These are phyloP conservation scores for Nyssa sinensis DNA, from an alignment of 148 eudicot genomes.

Conservation along the genomic window DNA sequence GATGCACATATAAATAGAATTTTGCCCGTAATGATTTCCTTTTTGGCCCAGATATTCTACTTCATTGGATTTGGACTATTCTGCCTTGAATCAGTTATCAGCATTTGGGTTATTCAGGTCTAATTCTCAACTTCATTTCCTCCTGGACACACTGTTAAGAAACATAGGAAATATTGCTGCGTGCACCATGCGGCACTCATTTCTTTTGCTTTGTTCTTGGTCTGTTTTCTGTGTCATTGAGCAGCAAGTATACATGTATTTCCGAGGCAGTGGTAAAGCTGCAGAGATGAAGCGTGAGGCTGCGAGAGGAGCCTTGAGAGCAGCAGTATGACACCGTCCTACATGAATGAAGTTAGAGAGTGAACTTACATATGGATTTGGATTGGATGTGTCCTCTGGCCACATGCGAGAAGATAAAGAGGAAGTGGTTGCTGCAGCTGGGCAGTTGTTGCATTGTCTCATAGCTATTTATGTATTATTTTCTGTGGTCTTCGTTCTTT, in stretches of 20 bases:
- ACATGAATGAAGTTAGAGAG: neutral
- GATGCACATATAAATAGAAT: neutral
- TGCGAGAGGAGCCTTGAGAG: constrained; percentile 70
- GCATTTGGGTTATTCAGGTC: constrained; percentile 95
- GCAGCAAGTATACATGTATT: constrained; percentile 92
- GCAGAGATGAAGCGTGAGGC: constrained; percentile 69
- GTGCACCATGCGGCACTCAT: neutral
- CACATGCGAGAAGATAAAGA: neutral
- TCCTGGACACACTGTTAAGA: constrained; percentile 1
- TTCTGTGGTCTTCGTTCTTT: too few species aligned
- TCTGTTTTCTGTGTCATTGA: neutral
- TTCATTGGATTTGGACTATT: constrained; percentile 91
- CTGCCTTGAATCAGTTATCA: constrained; percentile 71
- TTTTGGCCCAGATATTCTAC: constrained; percentile 62
- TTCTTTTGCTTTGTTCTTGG: neutral
- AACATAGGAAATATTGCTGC: neutral
- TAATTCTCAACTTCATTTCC: constrained; percentile 9
- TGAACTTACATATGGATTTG: neutral
- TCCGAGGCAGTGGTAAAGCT: constrained; percentile 79
- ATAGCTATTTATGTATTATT: neutral
- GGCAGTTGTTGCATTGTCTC: neutral
- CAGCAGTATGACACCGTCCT: constrained; percentile 36
- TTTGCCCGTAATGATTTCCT: neutral
- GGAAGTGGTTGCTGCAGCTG: neutral
- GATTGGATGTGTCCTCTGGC: constrained; percentile 2